phyloP scores from a whole-genome alignment of 768 basidiomycete genomes.

The Asterophora parasitica region DNA sequence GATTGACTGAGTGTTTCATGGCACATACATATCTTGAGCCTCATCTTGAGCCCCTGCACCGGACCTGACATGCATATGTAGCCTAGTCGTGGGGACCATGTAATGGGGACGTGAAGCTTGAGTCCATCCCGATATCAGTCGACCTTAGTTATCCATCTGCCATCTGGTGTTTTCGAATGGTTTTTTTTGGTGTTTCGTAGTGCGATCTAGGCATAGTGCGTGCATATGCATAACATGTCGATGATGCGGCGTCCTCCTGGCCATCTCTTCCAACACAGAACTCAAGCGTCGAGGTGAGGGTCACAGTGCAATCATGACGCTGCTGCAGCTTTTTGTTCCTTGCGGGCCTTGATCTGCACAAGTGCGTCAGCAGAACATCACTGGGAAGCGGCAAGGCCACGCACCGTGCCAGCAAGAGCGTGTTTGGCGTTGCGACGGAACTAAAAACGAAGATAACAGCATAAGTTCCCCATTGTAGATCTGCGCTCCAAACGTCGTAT shows the following conservation, averaged over 20 bases:
- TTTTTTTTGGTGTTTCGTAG: conserved; percentile 15
- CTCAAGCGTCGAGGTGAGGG: conserved; percentile 6
- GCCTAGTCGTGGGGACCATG: too few relatives aligned
- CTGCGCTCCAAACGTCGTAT: background rate
- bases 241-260: conserved; percentile 7
- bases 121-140: background rate
- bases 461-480: conserved; percentile 1
- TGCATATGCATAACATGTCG: conserved; percentile 16
- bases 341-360: conserved; percentile 59
- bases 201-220: conserved; percentile 12
- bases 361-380: conserved; percentile 4
- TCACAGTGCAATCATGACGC: conserved; percentile 24
- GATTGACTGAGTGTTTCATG: background rate
- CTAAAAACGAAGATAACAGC: conserved; percentile 32
- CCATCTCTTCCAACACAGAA: conserved; percentile 11
- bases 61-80: too few relatives aligned
- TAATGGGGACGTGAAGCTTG: too few relatives aligned
- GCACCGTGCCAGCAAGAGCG: conserved; percentile 71
- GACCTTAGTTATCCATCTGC: background rate
- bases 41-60: too few relatives aligned
- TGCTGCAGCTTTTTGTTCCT: conserved; percentile 55
- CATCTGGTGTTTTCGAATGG: conserved; percentile 12
- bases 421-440: conserved; percentile 81
- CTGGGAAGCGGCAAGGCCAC: conserved; percentile 20
- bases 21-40: background rate